Conservation (phyloP, 176 grass and related monocot genomes). For the Oryza longistaminata region DNA sequence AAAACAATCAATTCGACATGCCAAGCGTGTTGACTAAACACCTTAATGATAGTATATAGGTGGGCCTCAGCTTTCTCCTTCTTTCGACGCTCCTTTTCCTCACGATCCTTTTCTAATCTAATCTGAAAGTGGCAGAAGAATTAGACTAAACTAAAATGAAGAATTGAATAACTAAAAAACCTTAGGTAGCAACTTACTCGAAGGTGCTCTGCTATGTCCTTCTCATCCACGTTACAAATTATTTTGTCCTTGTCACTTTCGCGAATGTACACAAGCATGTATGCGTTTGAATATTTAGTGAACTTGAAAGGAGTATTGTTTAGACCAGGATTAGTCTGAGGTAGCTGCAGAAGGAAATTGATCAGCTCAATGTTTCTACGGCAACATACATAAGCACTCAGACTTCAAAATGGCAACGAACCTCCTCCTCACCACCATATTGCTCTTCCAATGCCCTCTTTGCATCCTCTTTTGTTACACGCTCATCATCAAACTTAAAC, state of each 20-base stretch:
- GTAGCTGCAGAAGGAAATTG: conserved; percentile 61
- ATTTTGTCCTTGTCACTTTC: conserved; percentile 99
- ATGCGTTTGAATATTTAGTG: conserved; percentile 97
- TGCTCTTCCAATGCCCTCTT: conserved; percentile 96
- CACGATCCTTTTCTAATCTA: conserved; percentile 93
- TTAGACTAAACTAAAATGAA: conserved; percentile 40
- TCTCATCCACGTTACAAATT: conserved; percentile 95
- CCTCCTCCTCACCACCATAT: conserved; percentile 99
- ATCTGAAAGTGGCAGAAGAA: conserved; percentile 54
- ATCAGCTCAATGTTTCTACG: conserved; percentile 30
- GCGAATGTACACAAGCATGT: conserved; percentile 99
- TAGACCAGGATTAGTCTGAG: conserved; percentile 93
- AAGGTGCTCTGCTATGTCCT: conserved; percentile 95
- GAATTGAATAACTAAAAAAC: not conserved
- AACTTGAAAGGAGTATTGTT: conserved; percentile 99
- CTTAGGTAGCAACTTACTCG: conserved; percentile 57
- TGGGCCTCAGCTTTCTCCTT: conserved; percentile 99
- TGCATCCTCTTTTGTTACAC: conserved; percentile 95
- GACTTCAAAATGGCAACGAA: conserved; percentile 34
- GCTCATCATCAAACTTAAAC: conserved; percentile 99
- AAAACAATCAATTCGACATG: not conserved
- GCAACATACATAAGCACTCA: not conserved
- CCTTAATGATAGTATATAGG: conserved; percentile 99
- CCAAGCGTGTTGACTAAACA: conserved; percentile 39
- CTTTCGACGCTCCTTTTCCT: conserved; percentile 95